These are phyloP conservation scores for Pichia deserticola DNA, from an alignment of 805 yeast genomes.

Conservation along the genomic window DNA sequence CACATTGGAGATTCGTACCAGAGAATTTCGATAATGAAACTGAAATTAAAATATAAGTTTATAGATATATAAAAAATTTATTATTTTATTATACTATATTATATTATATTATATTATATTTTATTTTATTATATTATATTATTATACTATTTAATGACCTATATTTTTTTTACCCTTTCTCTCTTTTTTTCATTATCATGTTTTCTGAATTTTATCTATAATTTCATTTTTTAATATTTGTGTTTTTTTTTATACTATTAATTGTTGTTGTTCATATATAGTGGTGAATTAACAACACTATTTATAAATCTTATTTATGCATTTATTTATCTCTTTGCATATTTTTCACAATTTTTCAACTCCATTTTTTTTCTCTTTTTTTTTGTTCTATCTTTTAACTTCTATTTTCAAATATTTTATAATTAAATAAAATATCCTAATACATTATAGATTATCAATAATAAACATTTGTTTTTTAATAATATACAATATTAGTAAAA, in stretches of 20 bases:
- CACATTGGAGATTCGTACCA: slow-evolving; percentile 66
- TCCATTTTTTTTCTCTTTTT: no score
- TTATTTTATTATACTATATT: not conserved
- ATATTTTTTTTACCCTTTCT: not conserved
- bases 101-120: no score
- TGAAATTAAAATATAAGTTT: slow-evolving; percentile 40
- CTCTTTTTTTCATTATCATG: no score
- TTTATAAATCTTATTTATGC: not conserved
- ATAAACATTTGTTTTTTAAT: no score
- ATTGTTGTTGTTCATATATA: not conserved
- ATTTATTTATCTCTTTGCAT: not conserved
- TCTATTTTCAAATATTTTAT: no score
- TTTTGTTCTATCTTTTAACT: no score
- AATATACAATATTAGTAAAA: no score
- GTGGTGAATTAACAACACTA: not conserved
- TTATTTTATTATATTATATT: not conserved
- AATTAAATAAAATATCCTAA: no score
- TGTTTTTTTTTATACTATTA: not conserved
- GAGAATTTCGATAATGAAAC: slow-evolving; percentile 50
- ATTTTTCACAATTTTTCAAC: not conserved
- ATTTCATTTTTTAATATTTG: no score
- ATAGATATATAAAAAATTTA: no score
- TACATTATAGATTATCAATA: no score
- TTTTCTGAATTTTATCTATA: no score
- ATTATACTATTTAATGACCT: not conserved